Evolutionary conservation across 1,284 basidiomycete species (phyloP), one percentile per base, ranked within the genome.

Genomic region (Rhodotorula sp.): DNA sequence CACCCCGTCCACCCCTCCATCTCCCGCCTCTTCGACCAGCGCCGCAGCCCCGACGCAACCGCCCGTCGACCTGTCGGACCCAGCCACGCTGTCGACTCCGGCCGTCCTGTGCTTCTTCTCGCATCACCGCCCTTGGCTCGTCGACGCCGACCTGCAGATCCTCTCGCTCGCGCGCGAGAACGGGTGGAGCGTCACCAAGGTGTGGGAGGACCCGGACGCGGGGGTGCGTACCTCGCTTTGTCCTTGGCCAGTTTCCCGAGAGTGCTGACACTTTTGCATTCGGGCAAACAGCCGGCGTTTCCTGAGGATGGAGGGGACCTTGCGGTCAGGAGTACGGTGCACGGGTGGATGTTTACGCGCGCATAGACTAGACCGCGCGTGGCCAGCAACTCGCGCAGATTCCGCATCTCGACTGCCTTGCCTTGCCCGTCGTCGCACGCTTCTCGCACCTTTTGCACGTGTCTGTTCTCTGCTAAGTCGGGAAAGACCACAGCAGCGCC

Each of bases 81-180:
- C 61, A 9, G 7, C 23, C 0, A 44, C n/a, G 42, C 80, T 45
- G 66, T 66, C 75, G 4, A 78, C 79, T 2, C 88, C 91, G 0
- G 86, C 84, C 64, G 85, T 93, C 4, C 87, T 97, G 3, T 92
- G 96, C 4, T 97, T 97, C 82, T 96, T 92, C 81, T 91, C 90
- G 0, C 95, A 97, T 75, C 96, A 77, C 66, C 71, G 78, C 19
- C 76, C 78, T 0, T 74, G 71, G 57, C 90, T 89, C 77, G 87
- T 95, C 23, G 91, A 91, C 0, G 85, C 91, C 68, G 88, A 89
- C 34, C 92, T 97, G 84, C 86, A 86, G 8, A 97, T 98, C 82
- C 93, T 98, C 79, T 78, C 80, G 1, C 86, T 88, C 77, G 92
- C 93, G 0, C 78, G 83, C 56, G 81, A 83, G 42, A 81, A 83